Evolutionary conservation across 73 alveolate genomes (phyloP).

Genomic region (Paramecium caudatum): DNA sequence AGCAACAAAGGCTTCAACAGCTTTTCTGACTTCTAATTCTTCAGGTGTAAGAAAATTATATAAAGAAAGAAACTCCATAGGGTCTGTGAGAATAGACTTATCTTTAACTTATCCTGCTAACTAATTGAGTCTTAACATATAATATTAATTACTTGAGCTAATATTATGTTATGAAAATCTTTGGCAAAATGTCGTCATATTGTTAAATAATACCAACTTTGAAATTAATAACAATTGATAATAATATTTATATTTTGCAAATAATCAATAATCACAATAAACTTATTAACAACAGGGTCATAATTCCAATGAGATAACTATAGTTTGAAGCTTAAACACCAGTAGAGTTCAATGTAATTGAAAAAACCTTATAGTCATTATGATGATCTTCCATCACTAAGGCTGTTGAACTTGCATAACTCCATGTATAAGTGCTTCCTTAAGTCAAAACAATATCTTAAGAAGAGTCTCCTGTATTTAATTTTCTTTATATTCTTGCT

Average conservation of each 20-base stretch:
- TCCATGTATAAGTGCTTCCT: conserved; percentile 15
- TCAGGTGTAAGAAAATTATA: conserved; percentile 7
- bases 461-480: conserved; percentile 38
- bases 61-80: neutral
- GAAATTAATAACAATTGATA: too few relatives aligned
- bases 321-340: too few relatives aligned
- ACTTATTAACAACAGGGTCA: too few relatives aligned
- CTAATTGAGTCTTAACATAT: conserved; percentile 36
- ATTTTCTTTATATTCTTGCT: conserved; percentile 32
- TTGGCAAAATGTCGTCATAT: conserved; percentile 63
- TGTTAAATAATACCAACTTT: conserved; percentile 48
- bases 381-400: conserved; percentile 39
- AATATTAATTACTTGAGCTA: neutral
- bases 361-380: neutral
- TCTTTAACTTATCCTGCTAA: conserved; percentile 46
- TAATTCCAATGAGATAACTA: too few relatives aligned
- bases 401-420: conserved; percentile 42
- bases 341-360: neutral
- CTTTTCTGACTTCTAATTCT: neutral
- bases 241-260: too few relatives aligned
- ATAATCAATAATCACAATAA: too few relatives aligned
- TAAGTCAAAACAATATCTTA: neutral
- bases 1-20: neutral
- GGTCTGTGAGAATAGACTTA: neutral
- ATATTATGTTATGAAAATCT: neutral